A percentile compares a stretch with the other conserved stretches of the same genome.
phyloP scores from a whole-genome alignment of 108 stramenopile genomes.

The Nitzschia palea region DNA sequence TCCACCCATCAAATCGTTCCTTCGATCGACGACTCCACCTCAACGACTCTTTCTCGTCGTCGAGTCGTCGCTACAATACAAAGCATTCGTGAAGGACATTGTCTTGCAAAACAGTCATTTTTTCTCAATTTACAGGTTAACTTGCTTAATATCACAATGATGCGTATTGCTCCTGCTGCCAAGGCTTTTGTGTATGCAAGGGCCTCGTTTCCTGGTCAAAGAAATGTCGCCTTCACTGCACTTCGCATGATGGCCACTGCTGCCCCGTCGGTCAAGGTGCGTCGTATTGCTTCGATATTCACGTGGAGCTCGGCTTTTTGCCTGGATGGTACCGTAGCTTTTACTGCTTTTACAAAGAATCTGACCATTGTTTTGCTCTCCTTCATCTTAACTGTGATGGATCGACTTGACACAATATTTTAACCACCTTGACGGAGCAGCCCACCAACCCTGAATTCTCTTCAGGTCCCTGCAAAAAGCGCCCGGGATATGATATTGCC shows the following conservation, averaged over 20 bases:
- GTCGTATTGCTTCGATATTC: neutral
- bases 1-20: too few relatives aligned
- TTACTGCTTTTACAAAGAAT: too few relatives aligned
- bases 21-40: too few relatives aligned
- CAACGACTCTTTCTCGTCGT: too few relatives aligned
- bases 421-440: constrained; percentile 44
- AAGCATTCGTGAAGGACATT: too few relatives aligned
- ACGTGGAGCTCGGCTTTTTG: neutral
- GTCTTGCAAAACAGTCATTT: too few relatives aligned
- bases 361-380: neutral
- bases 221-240: constrained; percentile 27
- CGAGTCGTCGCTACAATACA: too few relatives aligned
- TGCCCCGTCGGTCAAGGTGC: constrained; percentile 48
- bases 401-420: neutral
- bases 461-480: constrained; percentile 98
- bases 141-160: constrained; percentile 26
- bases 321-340: neutral
- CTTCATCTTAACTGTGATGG: neutral
- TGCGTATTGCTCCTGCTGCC: constrained; percentile 44
- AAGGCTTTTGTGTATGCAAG: constrained; percentile 35
- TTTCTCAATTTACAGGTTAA: too few relatives aligned
- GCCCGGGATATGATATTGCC: constrained; percentile 89
- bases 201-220: constrained; percentile 6
- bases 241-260: constrained; percentile 56
- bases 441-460: constrained; percentile 89